Conservation (phyloP, 208 protist species). For the Blechomonas ayalai region DNA sequence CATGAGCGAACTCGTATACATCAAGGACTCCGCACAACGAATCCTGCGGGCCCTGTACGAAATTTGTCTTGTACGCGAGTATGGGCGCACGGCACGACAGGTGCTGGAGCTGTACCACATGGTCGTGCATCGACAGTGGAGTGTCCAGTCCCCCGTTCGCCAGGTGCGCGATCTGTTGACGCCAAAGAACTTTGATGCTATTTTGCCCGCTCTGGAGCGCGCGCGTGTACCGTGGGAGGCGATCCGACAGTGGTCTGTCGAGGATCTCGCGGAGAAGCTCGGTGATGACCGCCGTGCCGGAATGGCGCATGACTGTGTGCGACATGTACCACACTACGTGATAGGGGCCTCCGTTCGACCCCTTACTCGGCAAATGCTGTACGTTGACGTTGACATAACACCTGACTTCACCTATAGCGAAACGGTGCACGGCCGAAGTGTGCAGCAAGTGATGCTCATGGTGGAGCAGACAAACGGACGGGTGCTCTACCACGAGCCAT, state of each 20-base stretch:
- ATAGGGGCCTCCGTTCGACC: slow-evolving; percentile 91
- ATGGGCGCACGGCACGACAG: slow-evolving; percentile 92
- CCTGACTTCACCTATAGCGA: slow-evolving; percentile 96
- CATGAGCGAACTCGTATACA: slow-evolving; percentile 99
- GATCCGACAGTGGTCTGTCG: slow-evolving; percentile 88
- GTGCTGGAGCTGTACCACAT: slow-evolving; percentile 88
- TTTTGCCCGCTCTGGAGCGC: slow-evolving; percentile 94
- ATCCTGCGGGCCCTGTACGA: slow-evolving; percentile 93
- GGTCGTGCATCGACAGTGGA: slow-evolving; percentile 97
- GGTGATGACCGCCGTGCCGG: slow-evolving; percentile 79
- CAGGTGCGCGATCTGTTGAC: slow-evolving; percentile 79
- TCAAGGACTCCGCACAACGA: slow-evolving; percentile 95
- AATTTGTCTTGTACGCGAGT: slow-evolving; percentile 94
- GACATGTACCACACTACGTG: slow-evolving; percentile 93
- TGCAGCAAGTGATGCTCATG: slow-evolving; percentile 93
- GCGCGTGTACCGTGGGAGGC: slow-evolving; percentile 94
- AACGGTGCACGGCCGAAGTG: slow-evolving; percentile 77
- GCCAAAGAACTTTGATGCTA: slow-evolving; percentile 63
- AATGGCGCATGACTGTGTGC: slow-evolving; percentile 87
- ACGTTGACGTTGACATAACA: slow-evolving; percentile 94
- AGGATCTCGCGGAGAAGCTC: slow-evolving; percentile 93
- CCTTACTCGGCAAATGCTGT: slow-evolving; percentile 93
- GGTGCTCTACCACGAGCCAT: slow-evolving; percentile 96
- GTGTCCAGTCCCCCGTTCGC: slow-evolving; percentile 90
- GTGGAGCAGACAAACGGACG: slow-evolving; percentile 95